Base-by-base conservation (phyloP, 2,329 filamentous ascomycete species). In the Neospermospora avenae region DNA sequence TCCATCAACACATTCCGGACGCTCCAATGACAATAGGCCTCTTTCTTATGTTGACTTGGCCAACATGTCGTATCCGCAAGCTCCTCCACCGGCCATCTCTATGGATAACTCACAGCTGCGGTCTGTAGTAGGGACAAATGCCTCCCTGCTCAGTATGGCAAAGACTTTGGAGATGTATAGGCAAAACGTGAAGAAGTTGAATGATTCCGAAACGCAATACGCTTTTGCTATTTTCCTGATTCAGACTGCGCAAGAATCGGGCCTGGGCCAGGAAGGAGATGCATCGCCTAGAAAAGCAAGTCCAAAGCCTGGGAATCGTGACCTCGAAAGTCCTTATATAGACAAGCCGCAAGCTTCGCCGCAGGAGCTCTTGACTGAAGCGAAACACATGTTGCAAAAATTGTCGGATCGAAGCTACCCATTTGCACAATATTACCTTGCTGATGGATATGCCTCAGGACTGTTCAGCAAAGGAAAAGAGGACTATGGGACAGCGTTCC, bases 131-230 rank as follows among this genome's bases (percentile, higher is more conserved):
- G 95, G 95, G 46, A 89, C 85, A 71, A 96, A 96, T 77, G 93
- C 93, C 3, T 96, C 93, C 20, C 81, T 99, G 13, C 83, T 99
- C 31, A 93, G 91, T 70, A 88, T 91, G 35, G 90, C 93, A 72
- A 93, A 98, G 77, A 99, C 95, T 1, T 83, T 99, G 52, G 93
- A 98, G 58, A 97, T 98, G 93, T 99, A 99, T 74, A 85, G 93
- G 46, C 88, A 89, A 58, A 99, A 98, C 71, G 91, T 97, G 60
- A 98, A 97, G 78, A 99, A 99, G 79, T 96, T 95, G 2, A 95
- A 89, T 64, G 92, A 97, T 74, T 82, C 88, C 16, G 87, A 89
- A 3, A 90, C 96, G 35, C 92, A 97, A 74, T 98, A 98, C 74
- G 95, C 96, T 31, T 98, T 99, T 76, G 95, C 95, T 2, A 84